Base-by-base conservation (phyloP, 2,329 filamentous ascomycete species). In the Aspergillus ochraceoroseus region DNA sequence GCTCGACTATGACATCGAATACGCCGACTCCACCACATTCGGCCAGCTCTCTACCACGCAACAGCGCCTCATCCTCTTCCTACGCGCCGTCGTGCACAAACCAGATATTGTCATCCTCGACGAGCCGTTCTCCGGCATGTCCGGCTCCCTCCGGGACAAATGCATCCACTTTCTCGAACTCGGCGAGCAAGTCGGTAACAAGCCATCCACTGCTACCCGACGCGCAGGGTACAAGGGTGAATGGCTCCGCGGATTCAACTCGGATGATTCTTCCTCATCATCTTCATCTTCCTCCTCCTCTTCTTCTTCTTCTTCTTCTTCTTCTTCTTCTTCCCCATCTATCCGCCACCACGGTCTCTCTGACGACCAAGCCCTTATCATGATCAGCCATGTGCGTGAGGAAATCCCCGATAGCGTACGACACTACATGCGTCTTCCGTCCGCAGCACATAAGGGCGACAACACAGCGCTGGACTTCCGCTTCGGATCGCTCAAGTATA, bases 321-420 rank as follows among this genome's bases (percentile, higher is more conserved):
- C 14, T 9, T 26, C 13, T 15, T 32, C 20, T 17, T 17, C 20
- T 14, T 17, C 1, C 19, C 18, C 8, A 12, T 25, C 29, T 4
- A 40, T 48, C 1, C 55, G 57, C 18, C 53, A 57, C 3, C 58
- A 56, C 1, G 87, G 87, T 0, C 64, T 95, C 41, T 73, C 74
- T 1, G 70, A 79, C 0, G 64, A 78, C 14, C 90, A 96, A 65
- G 88, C 88, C 0, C 67, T 98, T 38, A 76, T 96, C n/a, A 87
- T 89, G 49, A 90, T 96, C 44, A 92, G 87, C 46, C 92, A 98
- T 66, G 75, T 90, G 46, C 82, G 81, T 47, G 88, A 95, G 55
- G 92, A 98, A 64, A 85, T 96, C 7, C 92, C 92, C 0, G 81
- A 83, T 34, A 83, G 82, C 51, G 77, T 95, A 15, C 70, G 87